phyloP scores from a whole-genome alignment of 2,329 filamentous ascomycete genomes.

The Nannizzia gypsea region DNA sequence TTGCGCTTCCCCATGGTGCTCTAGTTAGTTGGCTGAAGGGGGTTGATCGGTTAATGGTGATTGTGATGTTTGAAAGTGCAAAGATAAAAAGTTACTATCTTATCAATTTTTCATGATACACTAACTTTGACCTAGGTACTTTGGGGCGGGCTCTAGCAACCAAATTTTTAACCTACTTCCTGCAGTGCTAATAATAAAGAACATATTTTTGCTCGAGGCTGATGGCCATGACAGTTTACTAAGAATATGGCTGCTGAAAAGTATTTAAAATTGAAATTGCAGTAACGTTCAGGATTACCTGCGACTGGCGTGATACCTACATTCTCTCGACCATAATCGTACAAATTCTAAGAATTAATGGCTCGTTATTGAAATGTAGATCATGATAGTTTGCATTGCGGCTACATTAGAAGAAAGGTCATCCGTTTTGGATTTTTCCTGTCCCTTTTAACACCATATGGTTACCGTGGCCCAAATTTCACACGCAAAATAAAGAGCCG shows the following conservation, averaged over 20 bases:
- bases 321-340: not conserved
- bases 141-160: not conserved
- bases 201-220: not conserved
- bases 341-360: not conserved
- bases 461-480: conserved; percentile 2
- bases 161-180: not conserved
- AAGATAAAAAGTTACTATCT: conserved; percentile 1
- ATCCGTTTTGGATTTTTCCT: conserved; percentile 12
- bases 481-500: conserved; percentile 16
- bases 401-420: conserved; percentile 14
- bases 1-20: conserved; percentile 67
- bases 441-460: conserved; percentile 6
- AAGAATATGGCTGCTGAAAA: not conserved
- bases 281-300: not conserved
- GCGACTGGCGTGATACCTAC: not conserved
- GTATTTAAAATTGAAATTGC: no score
- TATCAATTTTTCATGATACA: conserved; percentile 3
- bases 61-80: not conserved
- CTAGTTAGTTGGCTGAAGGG: conserved; percentile 6
- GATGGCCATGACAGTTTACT: no score
- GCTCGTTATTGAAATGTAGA: conserved; percentile 1
- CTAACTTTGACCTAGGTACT: not conserved
- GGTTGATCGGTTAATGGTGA: conserved; percentile 57
- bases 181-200: not conserved
- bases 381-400: conserved; percentile 13